Percentiles rank a stretch among this genome's conserved stretches.
phyloP scores from a whole-genome alignment of 768 basidiomycete genomes.

The Trametes gibbosa region DNA sequence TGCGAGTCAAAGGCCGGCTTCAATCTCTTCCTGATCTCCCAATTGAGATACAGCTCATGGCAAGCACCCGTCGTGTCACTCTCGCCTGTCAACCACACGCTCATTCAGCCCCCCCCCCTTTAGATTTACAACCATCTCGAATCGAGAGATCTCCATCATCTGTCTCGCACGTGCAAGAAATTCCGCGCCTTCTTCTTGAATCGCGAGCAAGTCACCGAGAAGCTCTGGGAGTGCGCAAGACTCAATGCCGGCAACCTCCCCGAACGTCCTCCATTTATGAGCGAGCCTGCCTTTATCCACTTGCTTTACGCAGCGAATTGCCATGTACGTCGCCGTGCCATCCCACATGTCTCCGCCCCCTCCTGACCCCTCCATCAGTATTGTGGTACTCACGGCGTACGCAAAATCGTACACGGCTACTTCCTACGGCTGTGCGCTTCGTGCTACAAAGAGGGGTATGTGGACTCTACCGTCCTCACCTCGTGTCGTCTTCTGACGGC shows the following conservation, averaged over 20 bases:
- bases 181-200: background rate
- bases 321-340: background rate
- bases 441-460: background rate
- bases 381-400: background rate
- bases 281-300: conserved; percentile 1
- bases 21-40: background rate
- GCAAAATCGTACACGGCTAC: background rate
- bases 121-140: conserved; percentile 5
- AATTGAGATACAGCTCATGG: background rate
- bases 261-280: background rate
- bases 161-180: conserved; percentile 7
- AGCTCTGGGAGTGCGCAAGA: background rate
- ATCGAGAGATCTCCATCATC: background rate
- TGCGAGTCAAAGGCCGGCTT: background rate
- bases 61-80: background rate
- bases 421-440: background rate
- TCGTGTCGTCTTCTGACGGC: too few species aligned
- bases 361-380: background rate
- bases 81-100: background rate
- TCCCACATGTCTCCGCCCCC: background rate
- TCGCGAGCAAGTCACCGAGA: background rate
- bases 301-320: background rate
- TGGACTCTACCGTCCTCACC: too few species aligned
- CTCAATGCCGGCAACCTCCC: background rate
- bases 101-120: background rate